Evolutionary conservation across 2,329 filamentous ascomycete species (phyloP), one percentile per base, ranked within the genome.

Genomic region (Nigrospora osmanthi): DNA sequence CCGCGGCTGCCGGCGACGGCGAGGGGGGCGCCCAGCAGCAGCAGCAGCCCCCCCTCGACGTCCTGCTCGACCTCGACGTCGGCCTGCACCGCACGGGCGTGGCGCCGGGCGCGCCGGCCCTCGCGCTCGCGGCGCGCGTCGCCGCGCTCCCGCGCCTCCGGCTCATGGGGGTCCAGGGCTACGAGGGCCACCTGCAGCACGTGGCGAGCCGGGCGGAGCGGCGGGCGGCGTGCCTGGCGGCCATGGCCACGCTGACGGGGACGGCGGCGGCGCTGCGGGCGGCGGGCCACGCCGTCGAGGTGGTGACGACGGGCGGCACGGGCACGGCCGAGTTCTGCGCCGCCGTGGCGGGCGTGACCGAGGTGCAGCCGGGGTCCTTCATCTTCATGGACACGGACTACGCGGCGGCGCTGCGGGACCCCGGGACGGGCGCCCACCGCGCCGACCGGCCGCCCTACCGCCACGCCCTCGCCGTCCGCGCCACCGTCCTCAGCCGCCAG

Each of bases 371-470:
- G 0, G 74, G 74, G 0, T 74, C 70, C 0, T 78, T 78, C 47
- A 66, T 78, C 45, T 77, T 78, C 54, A 78, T 78, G 74, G 74
- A 78, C 46, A 74, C 73, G 2, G 74, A 78, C 52, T 78, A 78
- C 50, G 23, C 23, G 23, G 23, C 23, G 23, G 23, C 23, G 23
- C 23, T 28, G 23, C 23, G 23, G 23, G 23, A 28, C 23, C 6
- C 23, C 6, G 23, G 23, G 23, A 4, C 23, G 5, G 23, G 10
- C 23, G 23, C 19, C 19, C 67, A 72, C 3, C 71, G 73, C 42
- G 74, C 74, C 0, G 63, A 77, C 0, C 74, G 74, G 1, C 58
- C 62, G 0, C 67, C 67, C 44, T 78, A 72, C 52, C 61, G 63
- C 0, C 70, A 76, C 49, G 75, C 70, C 39, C 49, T 76, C 23